phyloP scores from a whole-genome alignment of 2,329 filamentous ascomycete species.

The Herpotrichia juniperi region DNA sequence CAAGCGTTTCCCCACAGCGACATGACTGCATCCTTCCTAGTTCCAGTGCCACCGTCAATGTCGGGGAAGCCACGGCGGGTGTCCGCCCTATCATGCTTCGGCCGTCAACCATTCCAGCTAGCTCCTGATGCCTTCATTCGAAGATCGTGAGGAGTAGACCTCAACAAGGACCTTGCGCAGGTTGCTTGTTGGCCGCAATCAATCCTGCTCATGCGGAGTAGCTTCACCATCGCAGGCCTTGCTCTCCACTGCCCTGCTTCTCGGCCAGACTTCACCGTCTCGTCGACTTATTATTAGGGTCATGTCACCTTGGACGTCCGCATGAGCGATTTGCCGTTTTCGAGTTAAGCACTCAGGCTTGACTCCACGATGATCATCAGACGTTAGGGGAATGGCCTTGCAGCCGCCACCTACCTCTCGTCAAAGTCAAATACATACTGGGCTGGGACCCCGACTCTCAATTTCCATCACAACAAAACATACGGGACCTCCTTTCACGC shows the following conservation, averaged over 20 bases:
- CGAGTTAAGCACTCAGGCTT: constrained; percentile 12
- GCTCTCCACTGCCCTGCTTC: neutral
- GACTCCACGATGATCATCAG: constrained; percentile 22
- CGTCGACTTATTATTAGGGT: constrained; percentile 6
- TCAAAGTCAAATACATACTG: constrained; percentile 15
- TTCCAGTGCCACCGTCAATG: constrained; percentile 4
- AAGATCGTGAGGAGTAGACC: constrained; percentile 18
- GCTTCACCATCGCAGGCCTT: constrained; percentile 2
- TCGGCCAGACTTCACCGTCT: constrained; percentile 1
- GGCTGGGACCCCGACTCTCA: constrained; percentile 1
- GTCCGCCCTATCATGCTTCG: constrained; percentile 13
- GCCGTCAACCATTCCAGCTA: constrained; percentile 13
- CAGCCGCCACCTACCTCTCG: constrained; percentile 8
- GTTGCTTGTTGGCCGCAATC: constrained; percentile 12
- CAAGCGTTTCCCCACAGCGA: constrained; percentile 5
- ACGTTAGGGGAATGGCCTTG: constrained; percentile 17
- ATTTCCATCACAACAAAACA: constrained; percentile 1
- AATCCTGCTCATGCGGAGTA: constrained; percentile 14
- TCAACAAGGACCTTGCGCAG: constrained; percentile 11
- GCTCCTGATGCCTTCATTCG: constrained; percentile 12
- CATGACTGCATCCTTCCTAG: constrained; percentile 2
- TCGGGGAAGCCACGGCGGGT: constrained; percentile 7
- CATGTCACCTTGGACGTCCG: constrained; percentile 7
- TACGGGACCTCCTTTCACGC: constrained; percentile 3
- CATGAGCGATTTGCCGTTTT: constrained; percentile 19